These are phyloP conservation scores for Rachicladosporium sp. DNA, from an alignment of 2,329 filamentous ascomycete species.

Conservation along the genomic window DNA sequence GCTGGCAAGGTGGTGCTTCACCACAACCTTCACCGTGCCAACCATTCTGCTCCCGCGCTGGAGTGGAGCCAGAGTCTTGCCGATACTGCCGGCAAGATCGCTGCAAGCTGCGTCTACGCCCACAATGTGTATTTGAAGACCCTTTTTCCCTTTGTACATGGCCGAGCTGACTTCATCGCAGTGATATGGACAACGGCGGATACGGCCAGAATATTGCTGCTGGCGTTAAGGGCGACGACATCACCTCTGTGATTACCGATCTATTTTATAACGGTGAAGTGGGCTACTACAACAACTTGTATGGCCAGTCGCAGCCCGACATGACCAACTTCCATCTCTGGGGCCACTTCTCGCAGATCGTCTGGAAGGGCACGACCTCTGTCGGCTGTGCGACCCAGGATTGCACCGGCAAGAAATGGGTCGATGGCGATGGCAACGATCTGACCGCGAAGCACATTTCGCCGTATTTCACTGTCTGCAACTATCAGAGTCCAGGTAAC, in stretches of 20 bases:
- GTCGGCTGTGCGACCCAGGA: conserved; percentile 51
- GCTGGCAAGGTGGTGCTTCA: conserved; percentile 45
- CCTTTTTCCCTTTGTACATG: too few species aligned
- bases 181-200: conserved; percentile 44
- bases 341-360: conserved; percentile 66
- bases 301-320: conserved; percentile 38
- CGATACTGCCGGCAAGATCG: conserved; percentile 50
- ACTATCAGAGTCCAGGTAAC: conserved; percentile 67
- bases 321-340: conserved; percentile 51
- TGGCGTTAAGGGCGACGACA: conserved; percentile 42
- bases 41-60: conserved; percentile 59
- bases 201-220: conserved; percentile 93
- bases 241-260: conserved; percentile 60
- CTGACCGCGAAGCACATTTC: conserved; percentile 14
- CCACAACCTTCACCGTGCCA: conserved; percentile 78
- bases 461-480: conserved; percentile 74
- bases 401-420: conserved; percentile 43
- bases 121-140: conserved; percentile 53
- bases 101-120: conserved; percentile 54
- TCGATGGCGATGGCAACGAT: conserved; percentile 26
- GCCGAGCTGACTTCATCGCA: conserved; percentile 15
- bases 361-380: conserved; percentile 52
- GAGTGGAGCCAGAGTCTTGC: conserved; percentile 55
- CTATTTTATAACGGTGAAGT: conserved; percentile 84
- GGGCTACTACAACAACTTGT: conserved; percentile 37